Base-by-base conservation (phyloP, 202 grass and related monocot species). In the Digitaria exilis region DNA sequence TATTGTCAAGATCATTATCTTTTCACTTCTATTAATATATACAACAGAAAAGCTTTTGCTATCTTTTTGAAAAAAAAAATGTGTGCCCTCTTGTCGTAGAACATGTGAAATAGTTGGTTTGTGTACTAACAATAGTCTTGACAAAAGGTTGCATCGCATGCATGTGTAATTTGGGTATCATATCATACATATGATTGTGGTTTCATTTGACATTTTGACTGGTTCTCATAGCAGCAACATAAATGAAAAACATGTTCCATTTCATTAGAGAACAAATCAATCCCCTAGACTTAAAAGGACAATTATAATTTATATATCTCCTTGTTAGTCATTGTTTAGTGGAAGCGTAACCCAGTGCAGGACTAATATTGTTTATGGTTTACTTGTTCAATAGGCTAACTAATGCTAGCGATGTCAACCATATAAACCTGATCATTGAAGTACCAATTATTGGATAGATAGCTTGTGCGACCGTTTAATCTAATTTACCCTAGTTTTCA, bases 131-230 rank as follows among this genome's bases (percentile, higher is more conserved):
- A 76, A 6, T 18, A 7, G 21, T 60, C 17, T 13, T 30, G 24
- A 62, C 43, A 76, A 17, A 39, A 46, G 24, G 16, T 14, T 77
- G 55, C n/a, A 34, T 39, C 35, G 3, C 50, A 41, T 62, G 39
- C 16, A 15, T 31, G 0, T 8, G 2, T 1, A 60, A 76, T 5
- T 61, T 26, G 16, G 41, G 19, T 11, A 62, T n/a, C n/a, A 39
- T 5, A 8, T 39, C 0, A 39, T 37, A 16, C 12, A 31, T 58
- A 65, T 65, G 22, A 52, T 65, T 65, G 10, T 21, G 17, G 22
- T 8, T 76, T 84, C 5, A 56, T 80, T 56, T 80, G n/a, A n/a
- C n/a, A n/a, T n/a, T n/a, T n/a, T n/a, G 28, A 10, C 15, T 80
- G 69, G 48, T 80, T 17, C 12, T 59, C 11, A 3, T 54, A 50